Conservation (phyloP, 768 basidiomycete genomes). For the Fomitopsis serialis region DNA sequence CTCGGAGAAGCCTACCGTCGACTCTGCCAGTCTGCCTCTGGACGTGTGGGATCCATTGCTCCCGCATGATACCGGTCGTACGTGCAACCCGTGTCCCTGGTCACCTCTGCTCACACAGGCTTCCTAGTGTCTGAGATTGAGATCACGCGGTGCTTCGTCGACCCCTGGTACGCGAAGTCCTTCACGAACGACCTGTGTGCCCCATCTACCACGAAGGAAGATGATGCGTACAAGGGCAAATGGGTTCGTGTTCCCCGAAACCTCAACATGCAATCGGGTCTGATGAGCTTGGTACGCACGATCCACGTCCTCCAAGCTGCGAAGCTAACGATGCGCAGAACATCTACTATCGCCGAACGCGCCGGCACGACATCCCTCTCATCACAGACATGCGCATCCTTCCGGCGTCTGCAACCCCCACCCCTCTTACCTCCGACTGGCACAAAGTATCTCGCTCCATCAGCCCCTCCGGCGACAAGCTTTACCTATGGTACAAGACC, state of each 20-base stretch:
- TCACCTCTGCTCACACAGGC: background rate
- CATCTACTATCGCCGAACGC: slow-evolving; percentile 82
- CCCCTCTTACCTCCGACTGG: slow-evolving; percentile 50
- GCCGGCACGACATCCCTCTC: slow-evolving; percentile 75
- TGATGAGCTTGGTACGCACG: slow-evolving; percentile 58
- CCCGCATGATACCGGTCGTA: slow-evolving; percentile 72
- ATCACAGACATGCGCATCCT: slow-evolving; percentile 71
- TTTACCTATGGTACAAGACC: slow-evolving; percentile 76
- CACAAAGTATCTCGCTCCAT: slow-evolving; percentile 41
- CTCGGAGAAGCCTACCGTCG: slow-evolving; percentile 33
- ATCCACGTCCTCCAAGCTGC: too few species aligned
- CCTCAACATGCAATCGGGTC: slow-evolving; percentile 58
- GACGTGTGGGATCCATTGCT: slow-evolving; percentile 77
- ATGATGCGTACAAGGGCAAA: slow-evolving; percentile 73
- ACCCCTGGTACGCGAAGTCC: slow-evolving; percentile 44
- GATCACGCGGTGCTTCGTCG: slow-evolving; percentile 59
- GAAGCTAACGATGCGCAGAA: slow-evolving; percentile 32
- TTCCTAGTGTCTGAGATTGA: slow-evolving; percentile 79
- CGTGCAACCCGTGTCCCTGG: slow-evolving; percentile 25
- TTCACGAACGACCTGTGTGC: slow-evolving; percentile 46
- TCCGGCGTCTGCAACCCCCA: slow-evolving; percentile 46
- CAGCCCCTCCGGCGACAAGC: slow-evolving; percentile 39
- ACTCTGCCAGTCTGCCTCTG: slow-evolving; percentile 68
- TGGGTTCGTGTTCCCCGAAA: slow-evolving; percentile 89
- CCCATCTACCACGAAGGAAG: slow-evolving; percentile 62